Base-by-base conservation (phyloP, 768 basidiomycete species). In the Tylopilus rubrobrunneus region DNA sequence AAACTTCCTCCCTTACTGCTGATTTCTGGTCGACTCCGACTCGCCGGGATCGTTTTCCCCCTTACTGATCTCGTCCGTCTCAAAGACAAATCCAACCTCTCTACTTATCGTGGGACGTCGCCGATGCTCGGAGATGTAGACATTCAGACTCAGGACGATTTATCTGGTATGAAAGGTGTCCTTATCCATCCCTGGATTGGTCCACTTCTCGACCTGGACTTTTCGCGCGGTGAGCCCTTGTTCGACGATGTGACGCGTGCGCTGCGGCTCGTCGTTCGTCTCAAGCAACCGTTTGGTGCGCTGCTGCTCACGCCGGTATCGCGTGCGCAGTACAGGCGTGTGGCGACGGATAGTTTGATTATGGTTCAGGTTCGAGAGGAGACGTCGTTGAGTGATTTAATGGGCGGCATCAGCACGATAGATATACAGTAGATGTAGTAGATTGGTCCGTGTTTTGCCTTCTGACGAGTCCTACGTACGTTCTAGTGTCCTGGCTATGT, bases 131-230 rank as follows among this genome's bases (percentile, higher is more conserved):
- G 51, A 1, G 46, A 49, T 1, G 43, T 56, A 3, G 36, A 53
- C 15, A 45, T 53, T 25, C 31, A n/a, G 46, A 52, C 55, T 3
- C 34, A 3, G 7, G 47, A 36, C n/a, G 27, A 34, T 21, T 14
- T 56, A 4, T 21, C 40, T 11, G 36, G 19, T 25, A 3, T 25
- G 9, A 19, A 21, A 43, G 11, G 37, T 27, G 2, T 0, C 17
- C 27, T 29, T 17, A 8, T 45, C 27, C 28, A 29, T 40, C 56
- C 56, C 1, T 55, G 53, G 56, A 46, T 56, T 17, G 8, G 27
- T 15, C 25, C 47, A 17, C 25, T 56, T 3, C 52, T 52, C 5
- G 52, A 48, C n/a, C 41, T 47, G 6, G 44, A 50, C 8, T 45
- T 39, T 10, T 23, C 42, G 14, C 3, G 19, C 25, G 25, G 25